Evolutionary conservation across 2,329 filamentous ascomycete genomes (phyloP).

Genomic region (Penicillium sp.): DNA sequence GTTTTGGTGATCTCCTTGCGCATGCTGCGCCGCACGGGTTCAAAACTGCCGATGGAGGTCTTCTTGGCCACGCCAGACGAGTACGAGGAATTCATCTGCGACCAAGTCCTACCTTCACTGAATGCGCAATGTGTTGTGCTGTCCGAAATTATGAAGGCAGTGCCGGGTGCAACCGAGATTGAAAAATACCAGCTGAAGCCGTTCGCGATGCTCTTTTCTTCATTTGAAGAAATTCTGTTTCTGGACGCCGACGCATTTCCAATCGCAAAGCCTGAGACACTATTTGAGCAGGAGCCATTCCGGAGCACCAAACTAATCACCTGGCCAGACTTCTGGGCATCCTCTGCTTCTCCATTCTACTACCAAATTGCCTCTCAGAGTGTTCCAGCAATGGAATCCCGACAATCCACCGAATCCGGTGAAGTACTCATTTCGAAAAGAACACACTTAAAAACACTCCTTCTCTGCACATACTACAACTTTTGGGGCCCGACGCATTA

Average conservation of each 20-base stretch:
- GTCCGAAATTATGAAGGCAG: conserved; percentile 39
- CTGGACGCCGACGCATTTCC: conserved; percentile 50
- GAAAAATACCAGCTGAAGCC: conserved; percentile 32
- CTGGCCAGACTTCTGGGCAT: conserved; percentile 38
- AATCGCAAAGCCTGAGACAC: conserved; percentile 38
- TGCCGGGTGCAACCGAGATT: conserved; percentile 28
- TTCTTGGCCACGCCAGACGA: conserved; percentile 29
- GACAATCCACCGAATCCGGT: conserved; percentile 47
- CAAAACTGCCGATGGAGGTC: conserved; percentile 18
- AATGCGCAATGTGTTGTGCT: conserved; percentile 46
- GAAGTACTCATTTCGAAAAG: conserved; percentile 51
- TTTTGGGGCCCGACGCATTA: conserved; percentile 53
- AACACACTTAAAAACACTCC: conserved; percentile 46
- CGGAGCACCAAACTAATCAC: conserved; percentile 36
- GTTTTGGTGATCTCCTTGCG: conserved; percentile 21
- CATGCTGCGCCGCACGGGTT: conserved; percentile 22
- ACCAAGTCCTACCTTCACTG: conserved; percentile 40
- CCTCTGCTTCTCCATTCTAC: conserved; percentile 43
- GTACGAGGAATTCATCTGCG: conserved; percentile 44
- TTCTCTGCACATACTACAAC: conserved; percentile 57
- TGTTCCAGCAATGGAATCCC: conserved; percentile 31
- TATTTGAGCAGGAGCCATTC: conserved; percentile 46
- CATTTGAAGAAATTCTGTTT: conserved; percentile 49
- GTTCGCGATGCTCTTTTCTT: conserved; percentile 49
- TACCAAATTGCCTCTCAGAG: conserved; percentile 45